These are phyloP conservation scores for Paragyromitra xinjiangensis DNA, from an alignment of 495 filamentous ascomycete species.

Conservation along the genomic window DNA sequence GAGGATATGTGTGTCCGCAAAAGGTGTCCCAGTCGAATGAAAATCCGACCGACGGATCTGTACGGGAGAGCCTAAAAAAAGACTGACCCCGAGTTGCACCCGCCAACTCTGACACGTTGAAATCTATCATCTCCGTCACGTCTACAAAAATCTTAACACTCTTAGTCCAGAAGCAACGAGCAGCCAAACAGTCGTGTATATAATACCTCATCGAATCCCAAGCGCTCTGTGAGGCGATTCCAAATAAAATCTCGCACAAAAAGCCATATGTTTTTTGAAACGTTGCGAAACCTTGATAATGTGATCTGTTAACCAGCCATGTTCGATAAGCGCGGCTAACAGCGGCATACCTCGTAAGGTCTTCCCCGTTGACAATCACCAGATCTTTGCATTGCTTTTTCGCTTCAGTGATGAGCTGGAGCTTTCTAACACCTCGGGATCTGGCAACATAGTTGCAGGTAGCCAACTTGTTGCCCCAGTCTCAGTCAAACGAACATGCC, in stretches of 20 bases:
- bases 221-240: conserved; percentile 39
- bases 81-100: conserved; percentile 52
- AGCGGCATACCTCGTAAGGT: conserved; percentile 75
- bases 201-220: conserved; percentile 32
- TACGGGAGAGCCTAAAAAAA: conserved; percentile 79
- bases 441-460: conserved; percentile 96
- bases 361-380: conserved; percentile 84
- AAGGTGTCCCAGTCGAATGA: conserved; percentile 73
- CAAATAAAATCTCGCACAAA: conserved; percentile 45
- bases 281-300: conserved; percentile 28
- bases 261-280: conserved; percentile 47
- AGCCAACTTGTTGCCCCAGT: conserved; percentile 64
- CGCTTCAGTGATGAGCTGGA: conserved; percentile 83
- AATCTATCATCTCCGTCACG: conserved; percentile 82
- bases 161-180: conserved; percentile 7
- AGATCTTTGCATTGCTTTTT: conserved; percentile 83
- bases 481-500: conserved; percentile 19
- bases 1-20: conserved; percentile 68
- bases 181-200: conserved; percentile 2
- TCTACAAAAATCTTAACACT: conserved; percentile 70
- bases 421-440: conserved; percentile 75
- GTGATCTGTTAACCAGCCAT: conserved; percentile 14
- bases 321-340: conserved; percentile 23
- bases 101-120: conserved; percentile 65
- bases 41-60: conserved; percentile 83